Evolutionary conservation across 2,329 filamentous ascomycete species (phyloP).

Genomic region (Didymella glomerata): DNA sequence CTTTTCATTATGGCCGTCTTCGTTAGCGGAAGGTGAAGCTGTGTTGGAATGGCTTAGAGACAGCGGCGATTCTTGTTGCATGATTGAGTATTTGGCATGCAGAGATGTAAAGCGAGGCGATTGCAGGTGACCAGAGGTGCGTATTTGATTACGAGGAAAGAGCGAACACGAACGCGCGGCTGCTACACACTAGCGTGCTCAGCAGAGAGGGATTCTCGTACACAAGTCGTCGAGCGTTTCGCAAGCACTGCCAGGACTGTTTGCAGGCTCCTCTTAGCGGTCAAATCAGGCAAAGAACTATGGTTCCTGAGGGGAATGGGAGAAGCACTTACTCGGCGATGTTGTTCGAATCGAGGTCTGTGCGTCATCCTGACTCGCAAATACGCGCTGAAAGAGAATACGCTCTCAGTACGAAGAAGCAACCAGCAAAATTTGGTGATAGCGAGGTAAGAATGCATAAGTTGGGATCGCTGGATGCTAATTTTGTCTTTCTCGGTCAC

Average conservation of each 20-base stretch:
- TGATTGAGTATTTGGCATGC: conserved; percentile 2
- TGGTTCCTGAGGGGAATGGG: not conserved
- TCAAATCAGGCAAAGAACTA: not conserved
- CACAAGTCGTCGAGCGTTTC: not conserved
- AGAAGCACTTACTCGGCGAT: not conserved
- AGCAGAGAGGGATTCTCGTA: not conserved
- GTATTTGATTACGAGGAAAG: conserved; percentile 22
- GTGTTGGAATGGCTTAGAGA: conserved; percentile 18
- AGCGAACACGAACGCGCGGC: conserved; percentile 19
- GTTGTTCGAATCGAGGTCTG: not conserved
- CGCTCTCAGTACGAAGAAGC: conserved; percentile 11
- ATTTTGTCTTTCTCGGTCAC: not conserved
- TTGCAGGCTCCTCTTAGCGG: not conserved
- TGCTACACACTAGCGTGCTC: not conserved
- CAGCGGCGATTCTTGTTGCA: conserved; percentile 31
- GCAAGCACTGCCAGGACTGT: conserved; percentile 5
- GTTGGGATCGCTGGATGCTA: not conserved
- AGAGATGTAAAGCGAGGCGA: not conserved
- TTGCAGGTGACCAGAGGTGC: conserved; percentile 4
- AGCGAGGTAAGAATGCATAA: conserved; percentile 10
- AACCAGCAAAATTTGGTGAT: not conserved
- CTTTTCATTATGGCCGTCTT: conserved; percentile 17
- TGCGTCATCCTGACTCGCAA: conserved; percentile 9
- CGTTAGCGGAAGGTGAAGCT: conserved; percentile 16
- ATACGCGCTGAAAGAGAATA: conserved; percentile 7